Evolutionary conservation across 331 rosid species (phyloP), one percentile per base, ranked within the genome.

Genomic region (Malus hybrid): DNA sequence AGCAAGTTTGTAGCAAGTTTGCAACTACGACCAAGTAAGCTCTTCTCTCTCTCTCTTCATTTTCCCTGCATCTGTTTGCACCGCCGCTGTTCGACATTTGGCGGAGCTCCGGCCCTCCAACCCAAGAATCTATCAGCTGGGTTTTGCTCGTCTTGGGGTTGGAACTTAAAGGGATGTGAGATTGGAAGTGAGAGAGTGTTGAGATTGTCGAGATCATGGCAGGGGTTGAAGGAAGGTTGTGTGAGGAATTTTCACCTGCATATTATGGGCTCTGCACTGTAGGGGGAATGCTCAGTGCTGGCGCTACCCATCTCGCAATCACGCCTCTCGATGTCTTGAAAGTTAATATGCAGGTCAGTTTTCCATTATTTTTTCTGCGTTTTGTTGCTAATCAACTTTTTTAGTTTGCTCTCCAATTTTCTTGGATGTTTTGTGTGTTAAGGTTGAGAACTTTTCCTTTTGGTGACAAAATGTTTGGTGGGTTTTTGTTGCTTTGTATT

Each of bases 251-350:
- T 62, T 72, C 89, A 19, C 87, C 87, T 39, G 83, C 81, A 24
- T 90, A 88, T 80, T 90, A 83, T 74, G 89, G 86, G 50, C 79
- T 90, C 36, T 90, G 96, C 78, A 71, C 88, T 55, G 74, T 81
- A 1, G 96, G 93, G 27, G 96, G 96, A 68, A 85, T 86, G 89
- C 82, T 90, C 32, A 90, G 93, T 83, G 87, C 93, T 67, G 91
- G 96, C 2, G 69, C 88, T 39, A 85, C 91, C 71, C 90, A 90
- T 85, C 86, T 90, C 14, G 88, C 91, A 27, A 74, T 85, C 59
- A 90, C 96, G 13, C 96, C 96, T 60, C 83, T 90, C 10, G 96
- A 90, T 85, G 92, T 88, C 24, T 79, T 90, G 76, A 90, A 88
- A 88, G 96, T 90, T 18, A 86, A 90, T 79, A 90, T 90, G 96